Conservation (phyloP, 495 filamentous ascomycete species). For the Lophium mytilinum region DNA sequence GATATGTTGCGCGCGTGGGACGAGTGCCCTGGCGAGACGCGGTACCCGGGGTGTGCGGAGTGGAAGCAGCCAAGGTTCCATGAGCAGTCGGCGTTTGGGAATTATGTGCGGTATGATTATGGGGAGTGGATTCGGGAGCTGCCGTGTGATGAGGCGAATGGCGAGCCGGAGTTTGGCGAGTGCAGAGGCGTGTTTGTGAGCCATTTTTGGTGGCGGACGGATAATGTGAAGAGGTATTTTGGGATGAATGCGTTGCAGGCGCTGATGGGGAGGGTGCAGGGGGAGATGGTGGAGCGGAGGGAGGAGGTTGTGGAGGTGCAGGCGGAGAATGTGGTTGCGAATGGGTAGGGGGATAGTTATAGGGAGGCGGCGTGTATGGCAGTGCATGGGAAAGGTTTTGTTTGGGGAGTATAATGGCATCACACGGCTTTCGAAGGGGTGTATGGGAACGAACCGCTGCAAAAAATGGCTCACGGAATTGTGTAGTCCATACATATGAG, state of each 20-base stretch:
- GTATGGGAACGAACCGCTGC: too few species aligned
- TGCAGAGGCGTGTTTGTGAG: conserved; percentile 4
- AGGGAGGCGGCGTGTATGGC: too few species aligned
- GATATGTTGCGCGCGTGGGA: conserved; percentile 34
- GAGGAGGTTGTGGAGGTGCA: not conserved
- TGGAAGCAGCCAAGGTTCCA: conserved; percentile 32
- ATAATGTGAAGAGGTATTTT: not conserved
- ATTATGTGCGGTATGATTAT: conserved; percentile 32
- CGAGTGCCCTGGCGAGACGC: conserved; percentile 26
- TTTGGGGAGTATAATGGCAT: too few species aligned
- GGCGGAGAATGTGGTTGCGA: not conserved
- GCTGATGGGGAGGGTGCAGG: conserved; percentile 3
- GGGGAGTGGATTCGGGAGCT: conserved; percentile 29
- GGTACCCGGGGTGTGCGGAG: conserved; percentile 28
- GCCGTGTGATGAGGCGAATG: conserved; percentile 32
- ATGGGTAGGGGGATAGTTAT: too few species aligned
- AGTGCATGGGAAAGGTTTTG: too few species aligned
- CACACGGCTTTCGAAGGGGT: too few species aligned
- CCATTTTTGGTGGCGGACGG: conserved; percentile 9
- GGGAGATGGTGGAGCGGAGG: not conserved
- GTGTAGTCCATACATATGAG: too few species aligned
- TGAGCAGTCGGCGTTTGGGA: conserved; percentile 35
- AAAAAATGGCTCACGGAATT: too few species aligned
- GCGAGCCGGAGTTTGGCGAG: conserved; percentile 1
- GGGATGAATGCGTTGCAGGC: conserved; percentile 3